phyloP scores from a whole-genome alignment of 805 yeast genomes.

The Brettanomyces nanus region DNA sequence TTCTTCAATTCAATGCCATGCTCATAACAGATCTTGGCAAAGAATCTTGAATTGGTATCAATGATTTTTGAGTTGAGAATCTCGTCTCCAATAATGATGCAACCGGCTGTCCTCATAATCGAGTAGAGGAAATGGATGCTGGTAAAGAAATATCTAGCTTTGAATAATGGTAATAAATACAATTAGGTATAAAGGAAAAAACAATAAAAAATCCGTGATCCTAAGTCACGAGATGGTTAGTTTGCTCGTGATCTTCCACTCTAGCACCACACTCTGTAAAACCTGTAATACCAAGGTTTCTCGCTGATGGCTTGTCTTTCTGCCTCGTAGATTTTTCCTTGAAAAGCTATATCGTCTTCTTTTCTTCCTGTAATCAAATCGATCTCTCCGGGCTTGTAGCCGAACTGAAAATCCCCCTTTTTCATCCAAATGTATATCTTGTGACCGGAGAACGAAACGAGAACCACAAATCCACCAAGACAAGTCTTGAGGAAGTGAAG shows the following conservation, averaged over 20 bases:
- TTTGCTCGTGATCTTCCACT: too few species aligned
- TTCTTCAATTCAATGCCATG: conserved; percentile 59
- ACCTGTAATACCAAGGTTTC: conserved; percentile 23
- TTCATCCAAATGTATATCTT: conserved; percentile 21
- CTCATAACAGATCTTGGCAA: conserved; percentile 63
- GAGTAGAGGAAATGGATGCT: too few species aligned
- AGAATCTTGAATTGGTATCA: conserved; percentile 68
- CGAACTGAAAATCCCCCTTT: conserved; percentile 8
- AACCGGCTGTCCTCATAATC: conserved; percentile 30
- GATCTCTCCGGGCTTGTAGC: conserved; percentile 13
- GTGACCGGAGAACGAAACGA: conserved; percentile 36
- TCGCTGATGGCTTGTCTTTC: conserved; percentile 35
- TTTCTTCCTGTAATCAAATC: conserved; percentile 15
- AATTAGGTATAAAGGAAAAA: background rate
- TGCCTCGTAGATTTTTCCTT: conserved; percentile 30
- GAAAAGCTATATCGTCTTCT: conserved; percentile 10
- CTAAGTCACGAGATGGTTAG: too few species aligned
- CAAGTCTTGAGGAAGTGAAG: conserved; percentile 35
- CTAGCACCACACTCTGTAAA: conserved; percentile 41
- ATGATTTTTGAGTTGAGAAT: conserved; percentile 76
- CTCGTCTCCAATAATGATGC: conserved; percentile 77
- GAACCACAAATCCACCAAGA: conserved; percentile 38
- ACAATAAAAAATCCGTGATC: too few species aligned
- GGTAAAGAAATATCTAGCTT: too few species aligned
- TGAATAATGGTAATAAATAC: too few species aligned